Conservation (phyloP, 441 rosid genomes). For the Croton setiger region DNA sequence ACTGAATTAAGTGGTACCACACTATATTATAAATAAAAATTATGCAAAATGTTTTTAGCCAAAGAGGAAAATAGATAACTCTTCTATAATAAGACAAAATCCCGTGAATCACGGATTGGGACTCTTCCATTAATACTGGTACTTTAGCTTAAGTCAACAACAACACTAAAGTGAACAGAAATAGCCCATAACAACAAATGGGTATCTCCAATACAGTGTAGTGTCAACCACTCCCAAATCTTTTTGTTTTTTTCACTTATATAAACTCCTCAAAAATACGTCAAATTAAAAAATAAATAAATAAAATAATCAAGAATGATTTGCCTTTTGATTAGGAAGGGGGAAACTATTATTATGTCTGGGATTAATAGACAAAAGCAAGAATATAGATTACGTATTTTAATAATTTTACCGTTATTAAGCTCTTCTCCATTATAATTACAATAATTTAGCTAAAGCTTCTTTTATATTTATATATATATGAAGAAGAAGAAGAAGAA, state of each 20-base stretch:
- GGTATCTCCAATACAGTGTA: not conserved
- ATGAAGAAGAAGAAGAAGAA: not conserved
- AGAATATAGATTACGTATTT: no score
- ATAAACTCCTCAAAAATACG: no score
- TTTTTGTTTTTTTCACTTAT: not conserved
- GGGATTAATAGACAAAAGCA: not conserved
- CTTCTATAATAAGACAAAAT: not conserved
- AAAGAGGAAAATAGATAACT: not conserved
- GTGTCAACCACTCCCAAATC: not conserved
- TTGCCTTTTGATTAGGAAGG: not conserved
- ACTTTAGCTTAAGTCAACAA: constrained; percentile 9
- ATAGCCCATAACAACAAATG: not conserved
- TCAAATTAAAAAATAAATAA: no score
- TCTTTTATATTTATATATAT: no score
- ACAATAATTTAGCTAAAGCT: no score
- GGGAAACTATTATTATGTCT: not conserved
- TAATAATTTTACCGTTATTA: no score
- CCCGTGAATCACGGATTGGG: constrained; percentile 22
- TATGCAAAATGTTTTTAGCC: no score
- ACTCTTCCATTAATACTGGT: not conserved
- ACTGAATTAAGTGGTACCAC: no score
- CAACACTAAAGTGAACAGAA: not conserved
- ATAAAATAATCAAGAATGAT: no score
- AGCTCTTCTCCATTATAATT: no score
- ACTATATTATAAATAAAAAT: no score